Evolutionary conservation across 2,329 filamentous ascomycete genomes (phyloP).

Genomic region (Colletotrichum musicola): DNA sequence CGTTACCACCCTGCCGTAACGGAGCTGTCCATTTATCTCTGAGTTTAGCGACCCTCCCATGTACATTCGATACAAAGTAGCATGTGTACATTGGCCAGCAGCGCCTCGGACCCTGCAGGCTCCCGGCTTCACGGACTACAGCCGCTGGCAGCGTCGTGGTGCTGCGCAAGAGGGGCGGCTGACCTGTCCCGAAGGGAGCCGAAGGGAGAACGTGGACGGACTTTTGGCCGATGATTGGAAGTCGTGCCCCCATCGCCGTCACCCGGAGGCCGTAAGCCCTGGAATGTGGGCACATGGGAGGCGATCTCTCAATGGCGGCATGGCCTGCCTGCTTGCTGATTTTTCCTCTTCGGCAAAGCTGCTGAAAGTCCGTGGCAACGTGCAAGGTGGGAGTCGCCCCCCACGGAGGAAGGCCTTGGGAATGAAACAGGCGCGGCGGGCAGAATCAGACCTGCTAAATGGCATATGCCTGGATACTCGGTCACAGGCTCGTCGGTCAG

Average conservation of each 20-base stretch:
- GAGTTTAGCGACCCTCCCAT: neutral
- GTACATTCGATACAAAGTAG: neutral
- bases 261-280: conserved; percentile 13
- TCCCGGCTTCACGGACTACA: conserved; percentile 25
- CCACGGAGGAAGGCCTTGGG: no score
- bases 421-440: no score
- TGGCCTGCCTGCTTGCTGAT: neutral
- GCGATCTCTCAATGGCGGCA: conserved; percentile 1
- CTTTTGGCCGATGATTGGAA: conserved; percentile 7
- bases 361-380: neutral
- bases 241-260: conserved; percentile 7
- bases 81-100: neutral
- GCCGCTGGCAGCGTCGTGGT: neutral
- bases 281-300: conserved; percentile 25
- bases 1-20: no score
- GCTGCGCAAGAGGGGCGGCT: conserved; percentile 10
- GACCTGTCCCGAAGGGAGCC: conserved; percentile 32
- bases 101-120: conserved; percentile 39
- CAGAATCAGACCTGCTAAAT: no score
- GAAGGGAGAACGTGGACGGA: conserved; percentile 26
- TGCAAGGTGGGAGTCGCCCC: no score
- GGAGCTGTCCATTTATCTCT: neutral
- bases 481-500: no score
- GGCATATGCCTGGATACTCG: no score
- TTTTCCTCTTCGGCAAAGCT: neutral